phyloP scores from a whole-genome alignment of 2,329 filamentous ascomycete species.

The Hypoxylon sp. region DNA sequence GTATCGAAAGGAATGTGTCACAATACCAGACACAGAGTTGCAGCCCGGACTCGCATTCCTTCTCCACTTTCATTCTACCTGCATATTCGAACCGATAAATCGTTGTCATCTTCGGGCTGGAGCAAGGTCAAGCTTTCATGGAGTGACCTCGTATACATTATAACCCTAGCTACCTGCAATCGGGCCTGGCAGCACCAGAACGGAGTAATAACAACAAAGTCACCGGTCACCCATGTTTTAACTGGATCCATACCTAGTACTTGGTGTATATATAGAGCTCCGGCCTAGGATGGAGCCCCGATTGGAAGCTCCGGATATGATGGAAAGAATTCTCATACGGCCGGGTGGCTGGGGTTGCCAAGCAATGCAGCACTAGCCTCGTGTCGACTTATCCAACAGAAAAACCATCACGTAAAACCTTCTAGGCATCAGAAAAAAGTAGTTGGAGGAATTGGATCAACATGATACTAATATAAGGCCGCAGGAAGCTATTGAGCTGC shows the following conservation, averaged over 20 bases:
- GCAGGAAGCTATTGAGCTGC: slow-evolving; percentile 29
- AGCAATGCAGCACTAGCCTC: slow-evolving; percentile 21
- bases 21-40: slow-evolving; percentile 30
- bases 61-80: slow-evolving; percentile 34
- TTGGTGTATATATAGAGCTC: slow-evolving; percentile 3
- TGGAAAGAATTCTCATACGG: slow-evolving; percentile 14
- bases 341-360: slow-evolving; percentile 10
- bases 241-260: slow-evolving; percentile 8
- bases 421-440: slow-evolving; percentile 17
- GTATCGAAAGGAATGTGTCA: slow-evolving; percentile 33
- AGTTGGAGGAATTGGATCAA: slow-evolving; percentile 9
- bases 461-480: slow-evolving; percentile 26
- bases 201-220: slow-evolving; percentile 12
- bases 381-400: slow-evolving; percentile 11
- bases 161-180: slow-evolving; percentile 10
- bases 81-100: slow-evolving; percentile 30
- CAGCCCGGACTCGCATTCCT: slow-evolving; percentile 32
- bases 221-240: slow-evolving; percentile 14
- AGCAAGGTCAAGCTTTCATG: slow-evolving; percentile 17
- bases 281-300: slow-evolving; percentile 12
- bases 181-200: slow-evolving; percentile 19
- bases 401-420: slow-evolving; percentile 37
- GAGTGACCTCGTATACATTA: neutral
- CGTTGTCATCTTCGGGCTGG: slow-evolving; percentile 7
- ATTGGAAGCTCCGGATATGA: slow-evolving; percentile 10